Evolutionary conservation across 1,284 basidiomycete species (phyloP), one percentile per base, ranked within the genome.

Genomic region (Cutaneotrichosporon sp.): DNA sequence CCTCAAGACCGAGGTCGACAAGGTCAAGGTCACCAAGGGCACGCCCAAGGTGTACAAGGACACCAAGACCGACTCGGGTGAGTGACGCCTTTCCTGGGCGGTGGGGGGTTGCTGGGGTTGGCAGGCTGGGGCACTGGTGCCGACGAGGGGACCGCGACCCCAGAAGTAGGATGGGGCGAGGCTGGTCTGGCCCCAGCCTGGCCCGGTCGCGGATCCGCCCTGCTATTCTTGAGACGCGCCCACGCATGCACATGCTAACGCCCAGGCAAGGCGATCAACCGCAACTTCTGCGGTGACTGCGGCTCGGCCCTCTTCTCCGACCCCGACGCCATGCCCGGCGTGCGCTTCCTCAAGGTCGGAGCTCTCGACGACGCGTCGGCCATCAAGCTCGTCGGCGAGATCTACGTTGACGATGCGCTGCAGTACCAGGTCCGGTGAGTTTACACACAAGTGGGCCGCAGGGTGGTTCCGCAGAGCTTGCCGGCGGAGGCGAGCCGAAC

Each of bases 241-340:
- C n/a, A n/a, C n/a, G n/a, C n/a, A n/a, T n/a, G n/a, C n/a, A n/a
- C n/a, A n/a, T n/a, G n/a, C n/a, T n/a, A n/a, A n/a, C n/a, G n/a
- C 38, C 11, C 67, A 24, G 72, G 72, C 27, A 64, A 65, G 24
- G 46, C 64, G 13, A 67, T 69, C 18, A 61, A 49, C 2, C 61
- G 72, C 25, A 50, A 67, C 56, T 73, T 73, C 54, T 73, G 72
- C 56, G 67, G 62, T 4, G 58, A 60, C 42, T 73, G 72, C 58
- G 67, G 67, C 25, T 67, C 67, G 61, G 56, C 55, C 13, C 59
- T 64, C 24, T 64, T 36, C 42, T 64, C 63, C 1, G 59, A 64
- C 63, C 63, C 63, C 22, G 59, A 60, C 20, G 52, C 52, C 25
- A 34, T 51, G 14, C 63, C 63, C n/a, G 63, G 63, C 33, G 56